Base-by-base conservation (phyloP, 1,284 basidiomycete species). In the Apiotrichum veenhuisii region DNA sequence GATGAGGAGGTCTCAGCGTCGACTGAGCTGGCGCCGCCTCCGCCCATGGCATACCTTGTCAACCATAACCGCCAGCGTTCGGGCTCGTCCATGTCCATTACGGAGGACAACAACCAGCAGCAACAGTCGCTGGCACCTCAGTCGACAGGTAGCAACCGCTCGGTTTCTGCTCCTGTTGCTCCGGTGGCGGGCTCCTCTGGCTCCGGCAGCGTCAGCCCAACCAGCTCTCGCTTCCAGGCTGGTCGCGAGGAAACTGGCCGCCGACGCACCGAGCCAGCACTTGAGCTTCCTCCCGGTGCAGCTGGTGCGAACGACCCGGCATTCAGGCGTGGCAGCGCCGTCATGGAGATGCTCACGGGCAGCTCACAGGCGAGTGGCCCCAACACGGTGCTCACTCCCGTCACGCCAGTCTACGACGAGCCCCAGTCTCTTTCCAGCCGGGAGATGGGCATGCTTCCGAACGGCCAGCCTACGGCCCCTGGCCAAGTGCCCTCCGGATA, bases 11-110 rank as follows among this genome's bases (percentile, higher is more conserved):
- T 90, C 89, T 4, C 86, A 20, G 62, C 85, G 88, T 68, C 72
- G 80, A 18, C 64, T 57, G 43, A 64, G 59, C 79, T 93, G 37
- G 85, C 87, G 2, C 91, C 91, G 1, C 91, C 91, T 5, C 91
- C 91, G 4, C 87, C 89, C 2, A 72, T 93, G 55, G 88, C 88
- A 0, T 91, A 90, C 76, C 82, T 93, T 38, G 87, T 91, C 2
- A 83, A 84, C 42, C 64, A 65, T 53, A 63, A 52, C 57, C 70
- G 67, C 55, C 63, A 66, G 54, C 63, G 64, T 20, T 70, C 62
- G 50, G 70, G 64, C 23, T 72, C 68, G 23, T 72, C 64, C 15
- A 63, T 58, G 30, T 70, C 69, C 11, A 65, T 67, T 55, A 53
- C 66, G 22, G 65, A 69, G 18, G 71, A 69, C 41, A n/a, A 25